Evolutionary conservation across 331 rosid genomes (phyloP).

Genomic region (Malus hybrid): DNA sequence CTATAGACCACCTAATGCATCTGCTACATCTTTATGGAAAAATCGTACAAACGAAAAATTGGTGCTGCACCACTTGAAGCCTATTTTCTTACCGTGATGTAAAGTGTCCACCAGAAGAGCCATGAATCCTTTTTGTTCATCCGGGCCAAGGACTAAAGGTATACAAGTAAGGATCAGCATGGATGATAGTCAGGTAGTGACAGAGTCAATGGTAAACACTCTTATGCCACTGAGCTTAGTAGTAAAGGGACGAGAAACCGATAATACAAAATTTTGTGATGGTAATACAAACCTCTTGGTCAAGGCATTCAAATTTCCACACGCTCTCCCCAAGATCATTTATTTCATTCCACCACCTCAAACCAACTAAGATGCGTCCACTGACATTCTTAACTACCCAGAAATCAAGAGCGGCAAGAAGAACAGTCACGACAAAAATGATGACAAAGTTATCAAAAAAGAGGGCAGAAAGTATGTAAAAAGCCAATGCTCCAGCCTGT

Average conservation of each 20-base stretch:
- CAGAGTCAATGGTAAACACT: neutral
- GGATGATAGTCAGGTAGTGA: conserved; percentile 2
- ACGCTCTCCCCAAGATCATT: conserved; percentile 93
- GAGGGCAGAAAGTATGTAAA: conserved; percentile 83
- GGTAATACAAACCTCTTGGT: conserved; percentile 64
- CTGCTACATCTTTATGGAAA: neutral
- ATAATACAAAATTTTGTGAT: neutral
- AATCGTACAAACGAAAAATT: neutral
- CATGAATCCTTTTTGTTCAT: conserved; percentile 95
- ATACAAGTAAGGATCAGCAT: conserved; percentile 11
- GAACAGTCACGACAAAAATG: conserved; percentile 93
- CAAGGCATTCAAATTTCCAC: conserved; percentile 97
- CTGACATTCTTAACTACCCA: conserved; percentile 99
- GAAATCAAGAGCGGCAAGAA: conserved; percentile 89
- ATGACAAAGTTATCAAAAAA: conserved; percentile 79
- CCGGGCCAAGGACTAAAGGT: conserved; percentile 64
- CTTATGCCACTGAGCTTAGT: neutral
- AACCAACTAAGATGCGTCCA: conserved; percentile 87
- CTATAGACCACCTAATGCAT: too few relatives aligned
- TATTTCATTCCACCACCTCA: conserved; percentile 99
- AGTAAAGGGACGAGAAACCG: neutral
- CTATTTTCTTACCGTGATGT: conserved; percentile 56
- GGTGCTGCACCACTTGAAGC: neutral
- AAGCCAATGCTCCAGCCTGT: conserved; percentile 88
- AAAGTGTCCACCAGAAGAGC: conserved; percentile 97